Base-by-base conservation (phyloP, 495 filamentous ascomycete species). In the Neurospora pannonica region DNA sequence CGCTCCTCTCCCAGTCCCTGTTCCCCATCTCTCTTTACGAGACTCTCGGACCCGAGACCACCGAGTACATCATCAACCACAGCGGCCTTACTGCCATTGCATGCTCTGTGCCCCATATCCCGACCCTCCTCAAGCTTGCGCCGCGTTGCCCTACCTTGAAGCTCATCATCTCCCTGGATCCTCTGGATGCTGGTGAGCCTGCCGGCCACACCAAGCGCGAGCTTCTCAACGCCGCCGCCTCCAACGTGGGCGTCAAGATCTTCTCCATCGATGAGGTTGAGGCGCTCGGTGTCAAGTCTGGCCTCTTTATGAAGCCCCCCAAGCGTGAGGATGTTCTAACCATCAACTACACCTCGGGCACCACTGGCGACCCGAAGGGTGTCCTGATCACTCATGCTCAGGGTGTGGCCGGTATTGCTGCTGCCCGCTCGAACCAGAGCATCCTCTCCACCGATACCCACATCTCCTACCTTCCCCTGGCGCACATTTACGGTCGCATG, bases 301-400 rank as follows among this genome's bases (percentile, higher is more conserved):
- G 90, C 38, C 87, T 89, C 39, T 88, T 91, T 60, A 85, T 88
- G 80, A 90, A 90, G 71, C 88, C 92, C 38, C 95, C 96, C 10
- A 83, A 82, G 38, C 89, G 92, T 1, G 87, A 91, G 3, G 94
- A 98, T 79, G 87, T 92, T 78, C 87, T 97, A 73, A 98, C 96
- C 39, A 94, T 99, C 84, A 99, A 98, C 85, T 99, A 99, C 84
- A 99, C 96, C 11, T 97, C 93, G 15, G 96, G 96, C 21, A 99
- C 96, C 11, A 99, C 96, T 0, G 97, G 96, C 8, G 88, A 92
- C 75, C 96, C 96, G 6, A 99, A 99, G 84, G 96, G 96, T 73
- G 96, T 98, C 7, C 86, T 95, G 40, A 83, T 98, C 75, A 94
- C 92, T 5, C 97, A 99, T 79, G 84, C 85, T 76, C 93, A 91